Evolutionary conservation across 1,284 basidiomycete species (phyloP).

Genomic region (Ustilago esculenta): DNA sequence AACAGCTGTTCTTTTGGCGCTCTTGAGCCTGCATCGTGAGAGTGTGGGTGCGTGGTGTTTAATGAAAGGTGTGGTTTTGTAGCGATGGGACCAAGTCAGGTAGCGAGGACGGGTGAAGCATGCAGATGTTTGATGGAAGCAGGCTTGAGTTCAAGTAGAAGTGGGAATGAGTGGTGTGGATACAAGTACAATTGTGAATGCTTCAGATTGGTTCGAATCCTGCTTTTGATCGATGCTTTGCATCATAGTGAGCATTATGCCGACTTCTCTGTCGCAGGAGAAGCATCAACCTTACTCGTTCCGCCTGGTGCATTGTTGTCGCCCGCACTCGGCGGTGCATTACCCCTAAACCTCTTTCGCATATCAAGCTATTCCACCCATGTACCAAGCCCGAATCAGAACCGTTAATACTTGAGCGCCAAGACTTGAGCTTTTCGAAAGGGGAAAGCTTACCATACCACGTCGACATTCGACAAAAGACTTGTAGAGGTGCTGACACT

Average conservation of each 20-base stretch:
- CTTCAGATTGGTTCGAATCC: background rate
- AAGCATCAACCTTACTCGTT: conserved; percentile 32
- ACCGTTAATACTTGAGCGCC: too few relatives aligned
- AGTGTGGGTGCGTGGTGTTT: too few relatives aligned
- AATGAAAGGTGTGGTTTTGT: too few relatives aligned
- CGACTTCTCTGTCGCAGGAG: background rate
- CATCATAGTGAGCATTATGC: too few relatives aligned
- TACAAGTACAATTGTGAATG: conserved; percentile 19
- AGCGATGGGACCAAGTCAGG: too few relatives aligned
- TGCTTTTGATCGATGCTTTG: background rate
- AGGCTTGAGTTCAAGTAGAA: background rate
- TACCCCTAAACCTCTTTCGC: conserved; percentile 54
- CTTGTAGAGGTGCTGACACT: conserved; percentile 58
- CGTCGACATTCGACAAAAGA: conserved; percentile 53
- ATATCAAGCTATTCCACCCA: conserved; percentile 57
- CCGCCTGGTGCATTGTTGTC: conserved; percentile 44
- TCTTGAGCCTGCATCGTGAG: background rate
- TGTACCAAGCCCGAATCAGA: too few relatives aligned
- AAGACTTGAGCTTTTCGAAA: too few relatives aligned
- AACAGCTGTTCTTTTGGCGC: too few relatives aligned
- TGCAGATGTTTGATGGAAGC: background rate
- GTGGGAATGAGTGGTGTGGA: background rate
- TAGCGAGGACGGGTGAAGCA: too few relatives aligned
- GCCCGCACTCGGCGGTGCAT: conserved; percentile 40
- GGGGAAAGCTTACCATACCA: conserved; percentile 44